Percentiles rank a stretch among this genome's conserved stretches.
These are phyloP conservation scores for Scutellaria minor DNA, from an alignment of 257 asterid species.

Conservation along the genomic window DNA sequence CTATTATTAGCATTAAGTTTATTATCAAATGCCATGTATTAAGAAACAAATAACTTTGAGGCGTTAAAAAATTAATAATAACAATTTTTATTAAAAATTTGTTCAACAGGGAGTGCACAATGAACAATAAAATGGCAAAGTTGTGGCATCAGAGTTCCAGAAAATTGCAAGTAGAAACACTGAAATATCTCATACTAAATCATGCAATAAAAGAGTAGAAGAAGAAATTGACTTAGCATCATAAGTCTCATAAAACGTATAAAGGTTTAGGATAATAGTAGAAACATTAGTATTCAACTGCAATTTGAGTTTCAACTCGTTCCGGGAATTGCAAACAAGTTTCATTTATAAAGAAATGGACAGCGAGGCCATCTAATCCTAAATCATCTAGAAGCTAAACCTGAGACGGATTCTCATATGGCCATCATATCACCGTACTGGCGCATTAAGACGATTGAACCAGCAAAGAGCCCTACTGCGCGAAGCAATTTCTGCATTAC, in stretches of 20 bases:
- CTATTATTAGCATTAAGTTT: too few relatives aligned
- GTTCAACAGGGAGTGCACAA: too few relatives aligned
- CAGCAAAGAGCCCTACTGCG: slow-evolving; percentile 80
- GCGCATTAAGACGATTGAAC: slow-evolving; percentile 82
- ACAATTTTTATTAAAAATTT: too few relatives aligned
- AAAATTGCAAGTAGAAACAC: too few relatives aligned
- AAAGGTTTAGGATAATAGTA: background rate
- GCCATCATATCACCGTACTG: slow-evolving; percentile 86
- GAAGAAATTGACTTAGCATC: background rate
- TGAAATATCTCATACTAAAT: too few relatives aligned
- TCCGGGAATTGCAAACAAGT: slow-evolving; percentile 11
- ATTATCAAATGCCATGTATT: too few relatives aligned
- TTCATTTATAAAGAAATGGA: background rate
- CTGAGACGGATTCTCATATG: slow-evolving; percentile 41
- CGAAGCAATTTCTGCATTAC: slow-evolving; percentile 78
- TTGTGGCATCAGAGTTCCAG: too few relatives aligned
- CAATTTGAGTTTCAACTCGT: slow-evolving; percentile 29
- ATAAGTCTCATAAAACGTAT: background rate
- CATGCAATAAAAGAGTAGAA: too few relatives aligned
- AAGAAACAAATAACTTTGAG: too few relatives aligned
- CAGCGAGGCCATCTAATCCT: slow-evolving; percentile 5
- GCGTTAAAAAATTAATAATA: too few relatives aligned
- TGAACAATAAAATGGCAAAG: too few relatives aligned
- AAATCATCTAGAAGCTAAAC: slow-evolving; percentile 19
- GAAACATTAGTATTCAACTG: background rate